Evolutionary conservation across 495 filamentous ascomycete genomes (phyloP), one percentile per base, ranked within the genome.

Genomic region (Sphaerosporella brunnea): DNA sequence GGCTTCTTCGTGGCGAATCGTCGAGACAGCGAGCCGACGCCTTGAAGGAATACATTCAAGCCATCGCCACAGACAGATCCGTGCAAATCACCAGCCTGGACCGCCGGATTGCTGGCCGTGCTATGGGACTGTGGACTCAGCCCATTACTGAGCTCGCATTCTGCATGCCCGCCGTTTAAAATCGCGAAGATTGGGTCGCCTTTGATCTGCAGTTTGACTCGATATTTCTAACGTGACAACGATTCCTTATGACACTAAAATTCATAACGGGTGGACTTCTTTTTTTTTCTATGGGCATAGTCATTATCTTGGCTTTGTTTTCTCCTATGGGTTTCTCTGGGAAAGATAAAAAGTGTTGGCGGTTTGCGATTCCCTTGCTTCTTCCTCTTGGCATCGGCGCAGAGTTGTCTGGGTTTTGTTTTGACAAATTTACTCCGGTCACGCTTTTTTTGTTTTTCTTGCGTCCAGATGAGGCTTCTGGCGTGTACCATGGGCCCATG

Each of bases 21-120:
- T 49, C 53, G 9, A 57, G n/a, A 23, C 36, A n/a, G 7, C 26
- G 25, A 19, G 10, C 36, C n/a, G 46, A 45, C 23, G 32, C 23
- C n/a, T 23, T 50, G 20, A 50, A 24, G 28, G 40, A 18, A 16
- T 53, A 53, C 24, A 58, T 58, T 24, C 45, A 50, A 30, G 21
- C 15, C 41, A 44, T 58, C 21, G 50, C 41, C 23, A 39, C 53
- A 28, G 19, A 34, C 19, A 21, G 30, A 18, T 26, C 39, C 11
- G 24, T 19, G 20, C 19, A 25, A 26, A 42, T 48, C 30, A 23
- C 32, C 4, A 34, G 35, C 13, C 51, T 59, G 20, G 47, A 51
- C 36, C 55, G 55, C 25, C 56, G 56, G 34, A 59, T 59, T 51
- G 55, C 56, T 25, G 56, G 51, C 15, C 56, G 56, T 23, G 56